Base-by-base conservation (phyloP, 306 rosid genomes). In the Glycine soja region DNA sequence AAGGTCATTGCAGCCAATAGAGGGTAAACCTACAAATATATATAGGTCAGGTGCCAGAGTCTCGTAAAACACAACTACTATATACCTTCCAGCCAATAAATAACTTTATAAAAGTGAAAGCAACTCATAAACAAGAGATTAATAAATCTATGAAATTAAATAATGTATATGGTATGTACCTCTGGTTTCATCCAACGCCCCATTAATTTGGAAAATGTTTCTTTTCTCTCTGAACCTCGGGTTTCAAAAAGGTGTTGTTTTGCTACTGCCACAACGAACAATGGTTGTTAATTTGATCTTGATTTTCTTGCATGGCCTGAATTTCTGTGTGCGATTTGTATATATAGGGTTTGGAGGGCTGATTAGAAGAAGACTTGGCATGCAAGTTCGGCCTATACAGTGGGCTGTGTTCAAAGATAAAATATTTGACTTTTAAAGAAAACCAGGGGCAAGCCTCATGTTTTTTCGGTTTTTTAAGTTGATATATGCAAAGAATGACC, bases 151-250 rank as follows among this genome's bases (percentile, higher is more conserved):
- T 1, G 30, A 24, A 24, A 24, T 24, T 24, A 24, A 24, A 0
- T 24, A 24, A 24, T 24, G 30, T 24, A 24, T 24, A 65, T 14
- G 77, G 45, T 81, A 24, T 24, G 30, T 24, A 95, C 98, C 97
- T 95, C 97, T 70, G 98, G 97, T 78, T 78, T 92, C 71, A 92
- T 80, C 98, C 98, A 92, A 78, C 97, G 98, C 72, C 97, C 95
- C 97, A 91, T 91, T 76, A 68, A 47, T 57, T 73, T 24, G 80
- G 82, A 67, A 38, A 66, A 66, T 70, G 47, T 45, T 70, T 51
- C 69, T 61, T 48, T 40, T 4, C 6, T 3, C 30, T 4, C 4
- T 53, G 14, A 38, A 6, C 16, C 50, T 38, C 46, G 77, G 61
- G 50, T 75, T 43, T 75, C 13, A 56, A 76, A 59, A 72, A 77